These are phyloP conservation scores for Aspergillus fumigatus DNA, from an alignment of 2,329 filamentous ascomycete genomes.

Conservation along the genomic window DNA sequence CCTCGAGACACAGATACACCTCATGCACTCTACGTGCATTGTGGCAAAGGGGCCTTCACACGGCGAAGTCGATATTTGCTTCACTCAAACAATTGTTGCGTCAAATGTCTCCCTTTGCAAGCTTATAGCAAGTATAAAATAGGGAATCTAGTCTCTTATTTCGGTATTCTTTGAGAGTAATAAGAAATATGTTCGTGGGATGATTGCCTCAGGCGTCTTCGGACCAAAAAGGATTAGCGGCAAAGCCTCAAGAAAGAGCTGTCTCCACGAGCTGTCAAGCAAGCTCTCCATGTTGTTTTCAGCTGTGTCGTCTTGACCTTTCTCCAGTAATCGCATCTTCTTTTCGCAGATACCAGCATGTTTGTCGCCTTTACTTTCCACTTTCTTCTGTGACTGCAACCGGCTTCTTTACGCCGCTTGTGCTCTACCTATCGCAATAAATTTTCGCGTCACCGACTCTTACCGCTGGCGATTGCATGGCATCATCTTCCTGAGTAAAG, in stretches of 20 bases:
- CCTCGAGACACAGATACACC: too few relatives aligned
- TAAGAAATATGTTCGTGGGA: not conserved
- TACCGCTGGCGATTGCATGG: not conserved
- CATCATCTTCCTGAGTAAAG: not conserved
- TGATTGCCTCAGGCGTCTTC: constrained; percentile 4
- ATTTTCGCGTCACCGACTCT: not conserved
- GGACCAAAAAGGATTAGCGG: constrained; percentile 8
- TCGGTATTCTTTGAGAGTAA: not conserved
- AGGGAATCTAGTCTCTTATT: constrained; percentile 1
- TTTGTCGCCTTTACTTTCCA: not conserved
- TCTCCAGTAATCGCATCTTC: not conserved
- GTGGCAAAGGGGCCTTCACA: not conserved
- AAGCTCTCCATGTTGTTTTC: not conserved
- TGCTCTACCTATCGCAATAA: not conserved
- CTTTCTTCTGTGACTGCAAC: not conserved
- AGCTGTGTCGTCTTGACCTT: not conserved
- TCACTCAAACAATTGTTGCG: not conserved
- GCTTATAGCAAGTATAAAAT: not conserved
- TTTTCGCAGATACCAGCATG: not conserved
- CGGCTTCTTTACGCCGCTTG: not conserved
- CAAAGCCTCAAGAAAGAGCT: not conserved
- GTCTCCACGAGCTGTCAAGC: not conserved
- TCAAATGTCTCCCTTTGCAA: not conserved
- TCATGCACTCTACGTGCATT: not conserved
- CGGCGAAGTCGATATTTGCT: not conserved